Evolutionary conservation across 495 filamentous ascomycete genomes (phyloP).

Genomic region (Copromyces sp.): DNA sequence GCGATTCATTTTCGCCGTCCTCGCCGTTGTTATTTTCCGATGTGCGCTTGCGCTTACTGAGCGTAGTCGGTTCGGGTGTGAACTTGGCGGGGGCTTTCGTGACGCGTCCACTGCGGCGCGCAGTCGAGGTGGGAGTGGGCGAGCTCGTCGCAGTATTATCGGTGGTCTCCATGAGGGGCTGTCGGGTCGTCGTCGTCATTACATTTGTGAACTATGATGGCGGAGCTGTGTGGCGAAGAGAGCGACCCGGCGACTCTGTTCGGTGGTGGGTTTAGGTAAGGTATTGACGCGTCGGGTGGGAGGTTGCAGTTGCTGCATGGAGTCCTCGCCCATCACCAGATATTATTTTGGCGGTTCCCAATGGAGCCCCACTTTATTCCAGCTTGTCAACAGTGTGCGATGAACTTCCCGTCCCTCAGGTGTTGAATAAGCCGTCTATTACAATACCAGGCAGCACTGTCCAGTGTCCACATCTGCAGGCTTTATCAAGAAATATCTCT

Average conservation of each 20-base stretch:
- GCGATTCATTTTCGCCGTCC: constrained; percentile 45
- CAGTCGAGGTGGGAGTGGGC: constrained; percentile 35
- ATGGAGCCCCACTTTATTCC: background rate
- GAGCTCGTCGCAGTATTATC: constrained; percentile 48
- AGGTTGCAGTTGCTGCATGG: constrained; percentile 1
- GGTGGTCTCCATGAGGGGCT: constrained; percentile 42
- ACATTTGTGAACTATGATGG: constrained; percentile 20
- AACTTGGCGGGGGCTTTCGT: constrained; percentile 63
- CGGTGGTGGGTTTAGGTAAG: constrained; percentile 4
- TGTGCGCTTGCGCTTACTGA: constrained; percentile 47
- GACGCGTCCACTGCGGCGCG: constrained; percentile 73
- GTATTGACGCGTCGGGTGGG: constrained; percentile 24
- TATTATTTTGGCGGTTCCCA: constrained; percentile 20
- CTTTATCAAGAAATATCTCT: background rate
- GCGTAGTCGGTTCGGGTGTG: constrained; percentile 34
- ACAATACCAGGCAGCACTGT: background rate
- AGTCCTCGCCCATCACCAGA: constrained; percentile 14
- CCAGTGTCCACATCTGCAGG: background rate
- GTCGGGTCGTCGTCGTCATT: constrained; percentile 21
- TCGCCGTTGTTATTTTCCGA: constrained; percentile 38
- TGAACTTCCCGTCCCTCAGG: background rate
- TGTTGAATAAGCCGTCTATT: background rate
- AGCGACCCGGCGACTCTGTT: constrained; percentile 7
- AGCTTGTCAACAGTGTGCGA: background rate
- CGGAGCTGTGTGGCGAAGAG: constrained; percentile 1